A percentile compares a stretch with the other conserved stretches of the same genome.
These are phyloP conservation scores for Sclerotinia minor DNA, from an alignment of 2,329 filamentous ascomycete genomes.

Conservation along the genomic window DNA sequence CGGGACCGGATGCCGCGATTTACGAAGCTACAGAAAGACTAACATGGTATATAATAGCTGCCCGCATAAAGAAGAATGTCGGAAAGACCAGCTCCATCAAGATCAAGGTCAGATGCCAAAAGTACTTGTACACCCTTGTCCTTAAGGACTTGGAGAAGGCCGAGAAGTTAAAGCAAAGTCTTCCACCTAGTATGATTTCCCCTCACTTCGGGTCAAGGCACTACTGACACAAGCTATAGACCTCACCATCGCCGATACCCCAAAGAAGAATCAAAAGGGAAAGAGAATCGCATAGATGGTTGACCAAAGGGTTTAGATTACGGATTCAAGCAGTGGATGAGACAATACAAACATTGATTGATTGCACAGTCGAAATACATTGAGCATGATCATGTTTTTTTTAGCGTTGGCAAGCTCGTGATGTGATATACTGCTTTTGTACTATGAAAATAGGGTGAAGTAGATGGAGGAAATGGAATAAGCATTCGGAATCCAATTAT, in stretches of 20 bases:
- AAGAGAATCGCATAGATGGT: slow-evolving; percentile 41
- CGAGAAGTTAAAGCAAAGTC: slow-evolving; percentile 99
- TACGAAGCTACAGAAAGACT: slow-evolving; percentile 28
- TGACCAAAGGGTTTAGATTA: slow-evolving; percentile 3
- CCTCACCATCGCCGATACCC: slow-evolving; percentile 59
- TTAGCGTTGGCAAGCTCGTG: slow-evolving; percentile 17
- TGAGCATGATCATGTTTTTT: slow-evolving; percentile 7
- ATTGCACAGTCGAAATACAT: slow-evolving; percentile 21
- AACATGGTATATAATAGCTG: slow-evolving; percentile 55
- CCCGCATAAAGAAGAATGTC: slow-evolving; percentile 89
- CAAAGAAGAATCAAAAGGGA: slow-evolving; percentile 58
- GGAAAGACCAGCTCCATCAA: slow-evolving; percentile 83
- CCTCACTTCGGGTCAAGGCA: neutral
- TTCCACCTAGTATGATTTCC: slow-evolving; percentile 82
- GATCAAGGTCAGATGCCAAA: slow-evolving; percentile 99
- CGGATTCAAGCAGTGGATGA: slow-evolving; percentile 25
- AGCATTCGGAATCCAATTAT: slow-evolving; percentile 9
- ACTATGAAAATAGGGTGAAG: slow-evolving; percentile 3
- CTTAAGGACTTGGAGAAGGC: slow-evolving; percentile 99
- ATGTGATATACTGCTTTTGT: slow-evolving; percentile 19
- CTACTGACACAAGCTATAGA: slow-evolving; percentile 43
- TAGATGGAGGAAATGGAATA: slow-evolving; percentile 14
- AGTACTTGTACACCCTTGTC: slow-evolving; percentile 95
- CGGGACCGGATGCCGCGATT: slow-evolving; percentile 6
- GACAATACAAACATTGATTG: slow-evolving; percentile 18